Evolutionary conservation across 345 rosid genomes (phyloP), one percentile per base, ranked within the genome.

Genomic region (Rhodomyrtus tomentosa): DNA sequence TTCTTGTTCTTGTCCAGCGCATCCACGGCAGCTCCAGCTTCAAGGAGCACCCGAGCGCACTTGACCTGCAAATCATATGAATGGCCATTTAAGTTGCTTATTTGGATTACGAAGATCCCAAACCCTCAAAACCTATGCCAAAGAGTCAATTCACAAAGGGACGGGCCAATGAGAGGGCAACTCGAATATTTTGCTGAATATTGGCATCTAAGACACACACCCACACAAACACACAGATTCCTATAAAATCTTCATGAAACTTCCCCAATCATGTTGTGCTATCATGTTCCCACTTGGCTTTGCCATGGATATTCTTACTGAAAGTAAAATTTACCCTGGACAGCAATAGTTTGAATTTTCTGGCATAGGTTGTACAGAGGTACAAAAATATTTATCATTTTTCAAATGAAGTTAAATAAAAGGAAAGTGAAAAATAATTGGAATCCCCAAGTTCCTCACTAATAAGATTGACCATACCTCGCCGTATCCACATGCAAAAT

Each of bases 401-500:
- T 49, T 82, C 42, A 82, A 21, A 82, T 53, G 55, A 51, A 12
- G 16, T 18, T 42, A 3, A 29, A 5, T 81, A 32, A 12, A 81
- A 68, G 25, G 25, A 36, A 68, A 18, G 45, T 6, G 5, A 42
- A 18, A 36, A 68, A 25, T 38, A 82, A 82, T 32, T 20, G 62
- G 36, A 49, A 53, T 55, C 62, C 40, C 68, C 45, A 58, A 20
- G 81, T 36, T 36, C 81, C 84, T 82, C 80, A 68, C 20, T 36
- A 68, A 68, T 68, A 45, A 36, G 45, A 68, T 83, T 72, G 82
- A 62, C 52, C 86, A 3, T 92, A 97, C 99, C 99, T 97, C 99
- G 59, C 99, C 99, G 49, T 97, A 97, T 87, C 99, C 99, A 83
- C 99, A 97, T 42, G 99, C 94, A 92, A 95, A 97, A 91, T 97